phyloP scores from a whole-genome alignment of 768 basidiomycete species.

The Termitomyces sp. region DNA sequence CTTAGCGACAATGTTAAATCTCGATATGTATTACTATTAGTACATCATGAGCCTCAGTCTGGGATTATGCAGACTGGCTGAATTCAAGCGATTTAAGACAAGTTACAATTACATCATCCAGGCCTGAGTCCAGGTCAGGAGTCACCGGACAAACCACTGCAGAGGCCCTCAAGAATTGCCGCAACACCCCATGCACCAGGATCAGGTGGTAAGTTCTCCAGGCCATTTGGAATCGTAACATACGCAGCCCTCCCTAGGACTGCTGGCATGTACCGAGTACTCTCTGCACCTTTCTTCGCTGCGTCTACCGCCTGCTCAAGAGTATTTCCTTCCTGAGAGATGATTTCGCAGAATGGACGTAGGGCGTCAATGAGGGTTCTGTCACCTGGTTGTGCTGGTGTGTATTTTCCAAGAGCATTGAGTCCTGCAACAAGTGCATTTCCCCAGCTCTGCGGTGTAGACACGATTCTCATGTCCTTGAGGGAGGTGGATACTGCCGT shows the following conservation, averaged over 20 bases:
- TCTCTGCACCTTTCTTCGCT: slow-evolving; percentile 41
- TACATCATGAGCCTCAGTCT: neutral
- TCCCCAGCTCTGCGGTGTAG: slow-evolving; percentile 4
- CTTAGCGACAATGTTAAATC: neutral
- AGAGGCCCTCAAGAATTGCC: slow-evolving; percentile 36
- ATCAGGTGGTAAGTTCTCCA: slow-evolving; percentile 38
- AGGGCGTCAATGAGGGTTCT: slow-evolving; percentile 58
- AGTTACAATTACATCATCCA: no score
- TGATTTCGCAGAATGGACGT: slow-evolving; percentile 36
- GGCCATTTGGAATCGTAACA: slow-evolving; percentile 28
- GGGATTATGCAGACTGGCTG: neutral
- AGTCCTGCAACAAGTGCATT: slow-evolving; percentile 24
- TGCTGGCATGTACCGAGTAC: slow-evolving; percentile 43
- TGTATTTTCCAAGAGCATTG: slow-evolving; percentile 33
- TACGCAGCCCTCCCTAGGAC: slow-evolving; percentile 51
- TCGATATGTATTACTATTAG: neutral
- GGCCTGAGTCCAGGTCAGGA: no score
- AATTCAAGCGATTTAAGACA: neutral
- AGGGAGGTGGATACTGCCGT: slow-evolving; percentile 30
- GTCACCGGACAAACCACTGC: slow-evolving; percentile 14
- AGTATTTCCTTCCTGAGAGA: slow-evolving; percentile 20
- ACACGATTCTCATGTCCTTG: neutral
- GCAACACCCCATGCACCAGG: slow-evolving; percentile 56
- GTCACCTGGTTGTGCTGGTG: slow-evolving; percentile 50
- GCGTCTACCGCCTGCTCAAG: slow-evolving; percentile 29